phyloP scores from a whole-genome alignment of 1,139 yeast species.

The Geotrichum bryndzae region DNA sequence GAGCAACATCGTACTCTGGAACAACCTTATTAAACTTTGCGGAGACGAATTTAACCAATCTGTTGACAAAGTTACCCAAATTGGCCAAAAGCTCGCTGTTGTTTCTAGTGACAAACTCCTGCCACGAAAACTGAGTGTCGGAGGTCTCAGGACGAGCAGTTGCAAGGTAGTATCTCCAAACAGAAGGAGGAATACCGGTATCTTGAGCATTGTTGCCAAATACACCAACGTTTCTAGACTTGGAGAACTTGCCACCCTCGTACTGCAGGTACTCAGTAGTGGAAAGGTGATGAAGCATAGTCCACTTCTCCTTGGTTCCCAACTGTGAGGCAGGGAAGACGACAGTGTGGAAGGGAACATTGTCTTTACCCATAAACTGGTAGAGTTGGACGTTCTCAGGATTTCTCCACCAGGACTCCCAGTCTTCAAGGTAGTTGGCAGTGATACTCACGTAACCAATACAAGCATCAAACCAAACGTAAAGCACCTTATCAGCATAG shows the following conservation, averaged over 20 bases:
- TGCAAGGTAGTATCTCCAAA: slow-evolving; percentile 95
- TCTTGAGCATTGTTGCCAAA: slow-evolving; percentile 97
- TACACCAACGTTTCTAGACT: slow-evolving; percentile 94
- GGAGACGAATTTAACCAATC: slow-evolving; percentile 80
- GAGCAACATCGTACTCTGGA: slow-evolving; percentile 46
- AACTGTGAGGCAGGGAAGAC: slow-evolving; percentile 90
- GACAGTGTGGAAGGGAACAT: slow-evolving; percentile 97
- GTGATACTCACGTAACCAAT: slow-evolving; percentile 96
- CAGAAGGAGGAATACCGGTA: slow-evolving; percentile 83
- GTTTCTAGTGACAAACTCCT: slow-evolving; percentile 87
- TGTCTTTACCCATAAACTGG: slow-evolving; percentile 99
- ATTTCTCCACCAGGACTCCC: slow-evolving; percentile 89
- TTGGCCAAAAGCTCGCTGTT: slow-evolving; percentile 91
- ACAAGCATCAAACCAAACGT: slow-evolving; percentile 98
- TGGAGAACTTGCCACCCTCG: slow-evolving; percentile 96
- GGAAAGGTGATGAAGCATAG: slow-evolving; percentile 80
- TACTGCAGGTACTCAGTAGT: slow-evolving; percentile 96
- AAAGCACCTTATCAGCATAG: slow-evolving; percentile 80
- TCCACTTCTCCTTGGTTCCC: slow-evolving; percentile 87
- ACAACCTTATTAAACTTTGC: slow-evolving; percentile 91
- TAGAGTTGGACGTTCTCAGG: slow-evolving; percentile 79
- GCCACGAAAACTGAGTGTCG: slow-evolving; percentile 97
- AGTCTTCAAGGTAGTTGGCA: slow-evolving; percentile 78
- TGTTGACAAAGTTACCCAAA: slow-evolving; percentile 92
- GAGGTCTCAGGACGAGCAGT: slow-evolving; percentile 91